Evolutionary conservation across 345 rosid species (phyloP).

Genomic region (Eutrema japonicum): DNA sequence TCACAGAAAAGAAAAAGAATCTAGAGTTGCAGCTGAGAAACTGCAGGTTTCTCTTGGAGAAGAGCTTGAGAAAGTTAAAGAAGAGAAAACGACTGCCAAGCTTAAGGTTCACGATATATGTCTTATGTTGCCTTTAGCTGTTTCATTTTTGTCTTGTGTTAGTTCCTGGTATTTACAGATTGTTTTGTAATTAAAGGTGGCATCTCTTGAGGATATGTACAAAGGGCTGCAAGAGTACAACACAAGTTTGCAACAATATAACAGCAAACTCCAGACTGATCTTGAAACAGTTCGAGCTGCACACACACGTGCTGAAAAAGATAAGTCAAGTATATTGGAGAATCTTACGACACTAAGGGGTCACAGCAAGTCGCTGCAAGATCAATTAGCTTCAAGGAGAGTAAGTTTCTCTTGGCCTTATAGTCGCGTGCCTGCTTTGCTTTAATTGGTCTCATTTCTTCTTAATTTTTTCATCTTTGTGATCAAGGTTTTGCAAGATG

Average conservation of each 20-base stretch:
- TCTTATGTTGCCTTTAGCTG: not conserved
- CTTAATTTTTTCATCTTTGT: conserved; percentile 3
- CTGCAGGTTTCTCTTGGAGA: conserved; percentile 60
- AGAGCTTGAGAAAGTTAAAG: conserved; percentile 70
- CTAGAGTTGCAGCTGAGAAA: conserved; percentile 67
- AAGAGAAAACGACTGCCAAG: conserved; percentile 65
- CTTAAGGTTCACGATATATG: conserved; percentile 55
- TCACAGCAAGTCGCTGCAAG: conserved; percentile 79
- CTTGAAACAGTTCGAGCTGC: conserved; percentile 60
- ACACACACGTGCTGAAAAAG: conserved; percentile 69
- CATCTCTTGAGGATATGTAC: conserved; percentile 70
- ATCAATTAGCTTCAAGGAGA: conserved; percentile 70
- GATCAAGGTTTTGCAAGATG: conserved; percentile 70
- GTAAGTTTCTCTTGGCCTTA: conserved; percentile 47
- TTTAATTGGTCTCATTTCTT: not conserved
- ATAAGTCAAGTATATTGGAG: conserved; percentile 75
- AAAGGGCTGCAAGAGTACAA: conserved; percentile 85
- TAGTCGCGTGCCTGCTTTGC: not conserved
- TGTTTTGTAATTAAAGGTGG: conserved; percentile 49
- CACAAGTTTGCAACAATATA: conserved; percentile 83
- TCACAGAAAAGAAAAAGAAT: conserved; percentile 65
- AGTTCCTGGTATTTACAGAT: conserved; percentile 8
- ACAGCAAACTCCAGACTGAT: conserved; percentile 73
- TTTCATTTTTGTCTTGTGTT: not conserved
- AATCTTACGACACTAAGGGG: conserved; percentile 81